Evolutionary conservation across 257 asterid species (phyloP).

Genomic region (Misopates orontium): DNA sequence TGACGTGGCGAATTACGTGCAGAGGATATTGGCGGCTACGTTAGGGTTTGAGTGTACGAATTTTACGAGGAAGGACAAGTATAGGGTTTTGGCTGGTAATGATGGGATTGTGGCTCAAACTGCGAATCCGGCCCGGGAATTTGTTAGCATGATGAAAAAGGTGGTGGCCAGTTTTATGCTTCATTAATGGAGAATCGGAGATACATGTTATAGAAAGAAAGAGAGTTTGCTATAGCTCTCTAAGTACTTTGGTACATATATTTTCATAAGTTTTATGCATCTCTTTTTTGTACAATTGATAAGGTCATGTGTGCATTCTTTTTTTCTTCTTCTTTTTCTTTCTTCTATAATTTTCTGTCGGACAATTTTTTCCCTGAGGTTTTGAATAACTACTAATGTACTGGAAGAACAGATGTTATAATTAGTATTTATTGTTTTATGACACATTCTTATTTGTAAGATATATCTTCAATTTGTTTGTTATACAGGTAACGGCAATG

Average conservation of each 20-base stretch:
- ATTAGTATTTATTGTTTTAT: neutral
- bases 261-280: neutral
- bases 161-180: conserved; percentile 50
- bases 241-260: neutral
- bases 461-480: no score
- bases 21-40: conserved; percentile 78
- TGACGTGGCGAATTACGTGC: conserved; percentile 91
- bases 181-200: neutral
- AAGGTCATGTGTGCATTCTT: conserved; percentile 7
- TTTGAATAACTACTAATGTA: neutral
- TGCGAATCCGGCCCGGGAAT: conserved; percentile 26
- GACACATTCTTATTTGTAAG: neutral
- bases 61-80: conserved; percentile 84
- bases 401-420: neutral
- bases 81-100: conserved; percentile 81
- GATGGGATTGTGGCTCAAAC: conserved; percentile 65
- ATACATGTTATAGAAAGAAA: no score
- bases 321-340: neutral
- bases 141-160: conserved; percentile 28
- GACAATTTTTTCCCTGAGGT: neutral
- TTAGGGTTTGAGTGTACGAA: conserved; percentile 91
- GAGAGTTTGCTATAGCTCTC: neutral
- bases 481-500: no score
- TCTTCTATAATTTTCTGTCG: neutral
- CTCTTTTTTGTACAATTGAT: neutral